Evolutionary conservation across 768 basidiomycete species (phyloP).

Genomic region (Tubosaeta sp.): DNA sequence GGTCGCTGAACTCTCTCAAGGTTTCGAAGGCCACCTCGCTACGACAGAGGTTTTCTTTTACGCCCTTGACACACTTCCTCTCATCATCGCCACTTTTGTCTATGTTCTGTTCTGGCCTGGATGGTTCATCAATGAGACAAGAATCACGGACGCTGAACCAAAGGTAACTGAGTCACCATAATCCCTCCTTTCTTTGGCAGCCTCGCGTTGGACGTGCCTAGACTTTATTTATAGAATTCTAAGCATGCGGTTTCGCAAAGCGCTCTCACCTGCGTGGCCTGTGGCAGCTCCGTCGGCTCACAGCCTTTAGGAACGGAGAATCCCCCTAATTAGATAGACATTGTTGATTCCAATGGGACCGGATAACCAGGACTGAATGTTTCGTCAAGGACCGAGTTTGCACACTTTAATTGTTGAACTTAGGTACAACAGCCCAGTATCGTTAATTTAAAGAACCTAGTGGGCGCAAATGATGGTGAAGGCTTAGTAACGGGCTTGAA

Average conservation of each 20-base stretch:
- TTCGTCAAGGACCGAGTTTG: too few species aligned
- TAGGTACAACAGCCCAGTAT: too few species aligned
- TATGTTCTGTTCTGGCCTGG: constrained; percentile 68
- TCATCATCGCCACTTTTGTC: constrained; percentile 54
- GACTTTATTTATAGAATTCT: too few species aligned
- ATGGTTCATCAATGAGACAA: constrained; percentile 36
- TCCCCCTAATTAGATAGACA: too few species aligned
- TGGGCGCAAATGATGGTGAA: too few species aligned
- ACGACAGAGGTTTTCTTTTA: constrained; percentile 63
- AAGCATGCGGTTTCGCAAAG: neutral
- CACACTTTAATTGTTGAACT: too few species aligned
- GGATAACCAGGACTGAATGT: too few species aligned
- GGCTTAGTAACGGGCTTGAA: too few species aligned
- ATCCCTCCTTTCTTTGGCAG: neutral
- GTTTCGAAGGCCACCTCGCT: constrained; percentile 54
- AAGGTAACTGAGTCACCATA: constrained; percentile 25
- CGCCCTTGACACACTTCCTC: constrained; percentile 60
- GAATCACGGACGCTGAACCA: neutral
- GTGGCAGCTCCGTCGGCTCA: neutral
- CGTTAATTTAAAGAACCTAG: too few species aligned
- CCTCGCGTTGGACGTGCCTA: too few species aligned
- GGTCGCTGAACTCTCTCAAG: constrained; percentile 57
- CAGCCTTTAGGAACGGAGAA: neutral
- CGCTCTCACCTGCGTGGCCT: neutral
- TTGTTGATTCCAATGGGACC: neutral